Evolutionary conservation across 23 red algal genomes (phyloP).

Genomic region (Gracilaria vermiculophylla): DNA sequence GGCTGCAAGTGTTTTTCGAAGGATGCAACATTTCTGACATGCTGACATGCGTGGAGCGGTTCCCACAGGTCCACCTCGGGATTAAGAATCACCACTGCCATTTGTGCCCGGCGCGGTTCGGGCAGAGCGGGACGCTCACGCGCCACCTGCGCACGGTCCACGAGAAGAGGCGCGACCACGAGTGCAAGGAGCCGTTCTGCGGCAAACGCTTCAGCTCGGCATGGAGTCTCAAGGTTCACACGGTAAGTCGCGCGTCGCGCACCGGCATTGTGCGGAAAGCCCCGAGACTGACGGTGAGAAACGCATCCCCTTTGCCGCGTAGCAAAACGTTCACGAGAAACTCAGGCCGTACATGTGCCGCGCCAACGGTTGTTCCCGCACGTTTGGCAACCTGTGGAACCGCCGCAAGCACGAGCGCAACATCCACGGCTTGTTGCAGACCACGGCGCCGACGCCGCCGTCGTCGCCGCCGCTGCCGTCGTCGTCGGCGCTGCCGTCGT

Average conservation of each 20-base stretch:
- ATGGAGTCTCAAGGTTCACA: constrained; percentile 30
- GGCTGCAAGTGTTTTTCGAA: neutral
- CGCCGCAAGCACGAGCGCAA: constrained; percentile 29
- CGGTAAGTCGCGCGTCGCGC: neutral
- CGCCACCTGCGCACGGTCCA: constrained; percentile 23
- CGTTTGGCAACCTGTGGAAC: constrained; percentile 45
- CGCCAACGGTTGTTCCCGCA: neutral
- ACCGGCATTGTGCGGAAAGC: neutral
- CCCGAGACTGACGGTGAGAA: neutral
- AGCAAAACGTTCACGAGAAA: constrained; percentile 54
- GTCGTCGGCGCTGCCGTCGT: too few relatives aligned
- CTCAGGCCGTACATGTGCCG: constrained; percentile 14
- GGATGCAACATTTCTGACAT: neutral
- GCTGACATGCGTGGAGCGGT: neutral
- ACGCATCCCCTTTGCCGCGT: too few relatives aligned
- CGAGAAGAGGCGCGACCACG: constrained; percentile 40
- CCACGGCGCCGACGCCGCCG: too few relatives aligned
- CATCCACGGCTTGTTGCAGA: neutral
- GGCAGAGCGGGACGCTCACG: constrained; percentile 33
- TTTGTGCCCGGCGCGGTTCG: constrained; percentile 15
- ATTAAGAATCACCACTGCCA: constrained; percentile 32
- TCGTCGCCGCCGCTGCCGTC: too few relatives aligned
- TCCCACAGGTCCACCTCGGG: constrained; percentile 7
- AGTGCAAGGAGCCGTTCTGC: constrained; percentile 14
- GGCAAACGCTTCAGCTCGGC: constrained; percentile 43